phyloP scores from a whole-genome alignment of 2,329 filamentous ascomycete species.

The Tolypocladium amazonense region DNA sequence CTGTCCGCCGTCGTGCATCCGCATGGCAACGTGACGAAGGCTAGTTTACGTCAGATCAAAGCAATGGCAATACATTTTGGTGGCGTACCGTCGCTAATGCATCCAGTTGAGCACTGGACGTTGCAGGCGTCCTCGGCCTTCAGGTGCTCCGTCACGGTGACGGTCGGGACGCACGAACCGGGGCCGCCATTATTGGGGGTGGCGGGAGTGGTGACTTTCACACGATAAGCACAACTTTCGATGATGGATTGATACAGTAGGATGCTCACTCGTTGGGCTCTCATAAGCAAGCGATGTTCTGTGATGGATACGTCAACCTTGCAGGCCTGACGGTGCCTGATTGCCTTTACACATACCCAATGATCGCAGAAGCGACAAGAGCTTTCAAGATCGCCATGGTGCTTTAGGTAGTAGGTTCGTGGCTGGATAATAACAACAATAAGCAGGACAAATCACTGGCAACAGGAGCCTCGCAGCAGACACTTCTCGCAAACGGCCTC shows the following conservation, averaged over 20 bases:
- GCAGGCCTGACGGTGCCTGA: background rate
- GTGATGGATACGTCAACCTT: background rate
- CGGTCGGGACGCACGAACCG: slow-evolving; percentile 7
- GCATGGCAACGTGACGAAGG: slow-evolving; percentile 8
- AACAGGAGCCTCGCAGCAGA: background rate
- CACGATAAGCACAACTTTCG: background rate
- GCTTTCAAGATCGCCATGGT: background rate
- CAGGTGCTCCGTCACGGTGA: slow-evolving; percentile 5
- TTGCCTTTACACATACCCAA: background rate
- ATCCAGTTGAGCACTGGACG: slow-evolving; percentile 6
- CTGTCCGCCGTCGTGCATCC: slow-evolving; percentile 6
- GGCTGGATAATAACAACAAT: too few relatives aligned
- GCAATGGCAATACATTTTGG: background rate
- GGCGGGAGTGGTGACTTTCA: background rate
- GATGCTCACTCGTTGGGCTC: background rate
- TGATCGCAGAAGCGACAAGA: background rate
- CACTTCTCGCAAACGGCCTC: background rate
- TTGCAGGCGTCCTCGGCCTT: slow-evolving; percentile 3
- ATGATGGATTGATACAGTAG: background rate
- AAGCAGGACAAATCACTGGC: background rate
- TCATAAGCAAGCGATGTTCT: background rate
- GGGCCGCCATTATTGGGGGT: background rate
- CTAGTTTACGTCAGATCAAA: background rate
- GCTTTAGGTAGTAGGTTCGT: background rate
- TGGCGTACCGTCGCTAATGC: slow-evolving; percentile 7